Conservation (phyloP, 1,284 basidiomycete genomes). For the Boletellus sp. region DNA sequence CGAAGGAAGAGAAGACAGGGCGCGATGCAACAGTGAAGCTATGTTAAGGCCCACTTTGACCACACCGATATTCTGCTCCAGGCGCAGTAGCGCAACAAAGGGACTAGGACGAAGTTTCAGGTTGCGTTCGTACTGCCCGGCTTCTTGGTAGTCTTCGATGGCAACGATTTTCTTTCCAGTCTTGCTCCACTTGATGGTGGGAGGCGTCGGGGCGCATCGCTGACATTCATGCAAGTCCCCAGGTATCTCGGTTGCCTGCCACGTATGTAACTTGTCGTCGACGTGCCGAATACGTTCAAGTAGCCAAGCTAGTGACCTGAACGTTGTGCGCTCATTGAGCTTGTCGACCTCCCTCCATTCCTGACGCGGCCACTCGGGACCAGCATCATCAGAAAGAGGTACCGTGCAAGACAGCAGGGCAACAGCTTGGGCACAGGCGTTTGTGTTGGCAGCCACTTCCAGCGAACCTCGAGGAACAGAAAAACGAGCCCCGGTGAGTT, state of each 20-base stretch:
- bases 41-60: conserved; percentile 88
- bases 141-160: conserved; percentile 80
- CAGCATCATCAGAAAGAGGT: conserved; percentile 63
- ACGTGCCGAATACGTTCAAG: conserved; percentile 78
- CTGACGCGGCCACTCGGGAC: conserved; percentile 74
- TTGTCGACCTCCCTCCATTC: conserved; percentile 81
- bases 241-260: conserved; percentile 48
- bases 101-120: conserved; percentile 85
- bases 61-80: conserved; percentile 65
- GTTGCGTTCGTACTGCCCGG: conserved; percentile 82
- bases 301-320: conserved; percentile 82
- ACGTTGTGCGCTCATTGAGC: conserved; percentile 78
- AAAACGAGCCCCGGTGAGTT: conserved; percentile 63
- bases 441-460: conserved; percentile 50
- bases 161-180: conserved; percentile 61
- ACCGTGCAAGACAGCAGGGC: conserved; percentile 78
- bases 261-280: conserved; percentile 59
- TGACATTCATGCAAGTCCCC: conserved; percentile 51
- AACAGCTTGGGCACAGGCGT: conserved; percentile 69
- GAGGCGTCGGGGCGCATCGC: conserved; percentile 78
- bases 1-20: conserved; percentile 75
- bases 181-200: conserved; percentile 72
- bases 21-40: conserved; percentile 84
- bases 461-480: conserved; percentile 57
- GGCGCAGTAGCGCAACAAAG: conserved; percentile 83